Percentiles rank a stretch among this genome's conserved stretches.
Evolutionary conservation across 306 rosid genomes (phyloP).

Genomic region (Abrus precatorius): DNA sequence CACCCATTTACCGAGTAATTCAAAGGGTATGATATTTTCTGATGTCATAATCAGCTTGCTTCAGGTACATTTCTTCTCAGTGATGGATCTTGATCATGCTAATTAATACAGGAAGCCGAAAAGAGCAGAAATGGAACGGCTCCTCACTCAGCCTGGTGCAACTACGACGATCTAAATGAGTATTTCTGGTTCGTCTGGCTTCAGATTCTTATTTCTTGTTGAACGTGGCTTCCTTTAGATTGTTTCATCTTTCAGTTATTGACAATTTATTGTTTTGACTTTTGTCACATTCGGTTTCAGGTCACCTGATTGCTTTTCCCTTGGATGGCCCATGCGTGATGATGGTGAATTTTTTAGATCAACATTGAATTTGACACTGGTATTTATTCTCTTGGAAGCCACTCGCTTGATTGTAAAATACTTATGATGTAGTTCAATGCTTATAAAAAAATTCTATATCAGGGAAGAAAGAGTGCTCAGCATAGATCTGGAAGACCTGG

Average conservation of each 20-base stretch:
- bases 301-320: conserved; percentile 93
- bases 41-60: conserved; percentile 32
- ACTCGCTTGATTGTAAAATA: conserved; percentile 24
- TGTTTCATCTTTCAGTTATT: conserved; percentile 27
- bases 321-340: conserved; percentile 99
- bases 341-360: conserved; percentile 95
- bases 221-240: conserved; percentile 29
- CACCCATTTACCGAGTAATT: conserved; percentile 86
- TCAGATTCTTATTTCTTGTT: conserved; percentile 35
- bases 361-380: conserved; percentile 72
- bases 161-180: conserved; percentile 91
- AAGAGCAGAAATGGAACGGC: conserved; percentile 71
- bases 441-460: conserved; percentile 44
- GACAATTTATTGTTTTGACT: conserved; percentile 36
- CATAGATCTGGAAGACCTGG: conserved; percentile 75
- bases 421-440: conserved; percentile 32
- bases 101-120: conserved; percentile 67
- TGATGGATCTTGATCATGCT: conserved; percentile 32
- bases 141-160: conserved; percentile 84
- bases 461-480: conserved; percentile 78
- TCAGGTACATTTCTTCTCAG: conserved; percentile 35
- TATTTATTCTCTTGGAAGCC: conserved; percentile 45
- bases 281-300: conserved; percentile 50
- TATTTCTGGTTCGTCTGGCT: conserved; percentile 79
- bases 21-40: conserved; percentile 64